Percentiles rank a stretch among this genome's conserved stretches.
These are phyloP conservation scores for Tagetes erecta DNA, from an alignment of 129 eudicot genomes.

Conservation along the genomic window DNA sequence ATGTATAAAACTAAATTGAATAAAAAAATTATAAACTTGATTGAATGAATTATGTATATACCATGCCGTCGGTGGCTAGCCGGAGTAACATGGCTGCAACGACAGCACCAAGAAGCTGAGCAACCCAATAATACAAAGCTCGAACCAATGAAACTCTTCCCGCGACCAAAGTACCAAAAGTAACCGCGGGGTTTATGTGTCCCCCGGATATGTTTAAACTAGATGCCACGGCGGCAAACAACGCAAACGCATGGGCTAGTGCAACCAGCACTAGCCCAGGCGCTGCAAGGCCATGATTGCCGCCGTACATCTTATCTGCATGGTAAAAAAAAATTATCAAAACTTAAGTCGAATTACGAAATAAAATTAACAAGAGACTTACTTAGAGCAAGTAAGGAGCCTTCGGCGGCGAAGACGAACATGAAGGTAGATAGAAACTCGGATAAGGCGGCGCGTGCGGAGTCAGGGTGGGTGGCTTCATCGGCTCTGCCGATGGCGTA, in stretches of 20 bases:
- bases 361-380: not conserved
- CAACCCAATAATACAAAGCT: conserved; percentile 79
- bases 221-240: conserved; percentile 82
- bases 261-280: conserved; percentile 62
- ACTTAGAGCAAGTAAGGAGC: conserved; percentile 80
- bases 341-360: not conserved
- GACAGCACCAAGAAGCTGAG: conserved; percentile 80
- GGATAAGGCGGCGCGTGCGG: conserved; percentile 78
- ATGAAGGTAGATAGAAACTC: conserved; percentile 85
- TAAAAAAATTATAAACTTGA: not conserved
- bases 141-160: conserved; percentile 76
- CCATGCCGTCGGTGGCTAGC: conserved; percentile 78
- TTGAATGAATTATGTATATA: conserved; percentile 23
- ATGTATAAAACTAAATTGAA: no score
- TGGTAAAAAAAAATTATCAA: not conserved
- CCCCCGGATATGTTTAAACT: conserved; percentile 89
- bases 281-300: conserved; percentile 38
- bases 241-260: conserved; percentile 63
- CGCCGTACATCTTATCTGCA: conserved; percentile 60
- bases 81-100: conserved; percentile 63
- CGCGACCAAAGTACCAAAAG: conserved; percentile 77
- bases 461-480: conserved; percentile 86
- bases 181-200: conserved; percentile 85
- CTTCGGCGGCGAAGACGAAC: conserved; percentile 90
- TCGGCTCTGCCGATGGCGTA: conserved; percentile 78